These are phyloP conservation scores for Rhodotorula glutinis DNA, from an alignment of 1,284 basidiomycete species.

Conservation along the genomic window DNA sequence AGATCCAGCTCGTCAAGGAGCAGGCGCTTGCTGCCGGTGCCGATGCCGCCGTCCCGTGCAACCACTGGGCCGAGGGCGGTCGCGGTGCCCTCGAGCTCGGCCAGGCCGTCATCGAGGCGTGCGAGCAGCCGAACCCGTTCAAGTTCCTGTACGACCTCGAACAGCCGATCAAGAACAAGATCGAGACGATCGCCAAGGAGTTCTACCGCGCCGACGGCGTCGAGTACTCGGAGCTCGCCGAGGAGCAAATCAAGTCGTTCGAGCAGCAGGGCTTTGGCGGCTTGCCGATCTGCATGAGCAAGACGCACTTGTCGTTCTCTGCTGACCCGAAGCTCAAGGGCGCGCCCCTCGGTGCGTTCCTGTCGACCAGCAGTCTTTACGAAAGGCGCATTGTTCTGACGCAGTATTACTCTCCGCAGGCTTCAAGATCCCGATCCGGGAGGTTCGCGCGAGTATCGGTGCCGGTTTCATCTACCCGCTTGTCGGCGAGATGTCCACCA, in stretches of 20 bases:
- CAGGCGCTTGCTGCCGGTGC: slow-evolving; percentile 81
- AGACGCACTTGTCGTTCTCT: slow-evolving; percentile 95
- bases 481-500: slow-evolving; percentile 81
- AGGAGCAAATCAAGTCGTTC: slow-evolving; percentile 85
- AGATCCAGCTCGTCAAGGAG: slow-evolving; percentile 79
- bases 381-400: neutral
- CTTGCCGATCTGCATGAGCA: slow-evolving; percentile 71
- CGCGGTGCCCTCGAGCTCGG: slow-evolving; percentile 81
- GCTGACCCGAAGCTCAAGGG: slow-evolving; percentile 89
- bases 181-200: slow-evolving; percentile 77
- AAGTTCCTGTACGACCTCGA: slow-evolving; percentile 77
- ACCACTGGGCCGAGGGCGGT: slow-evolving; percentile 95
- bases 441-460: slow-evolving; percentile 83
- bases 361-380: no score
- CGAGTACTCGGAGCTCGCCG: slow-evolving; percentile 62
- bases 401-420: slow-evolving; percentile 51
- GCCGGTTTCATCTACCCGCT: slow-evolving; percentile 90
- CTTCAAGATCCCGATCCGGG: slow-evolving; percentile 89
- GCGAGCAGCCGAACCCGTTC: slow-evolving; percentile 69
- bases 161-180: slow-evolving; percentile 79
- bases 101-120: slow-evolving; percentile 77
- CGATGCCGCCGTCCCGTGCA: slow-evolving; percentile 90
- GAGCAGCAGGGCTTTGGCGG: slow-evolving; percentile 80
- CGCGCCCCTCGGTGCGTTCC: slow-evolving; percentile 68
- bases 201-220: slow-evolving; percentile 91